Percentiles rank a stretch among this genome's conserved stretches.
These are phyloP conservation scores for Aspergillus transmontanensis DNA, from an alignment of 2,329 filamentous ascomycete species.

Conservation along the genomic window DNA sequence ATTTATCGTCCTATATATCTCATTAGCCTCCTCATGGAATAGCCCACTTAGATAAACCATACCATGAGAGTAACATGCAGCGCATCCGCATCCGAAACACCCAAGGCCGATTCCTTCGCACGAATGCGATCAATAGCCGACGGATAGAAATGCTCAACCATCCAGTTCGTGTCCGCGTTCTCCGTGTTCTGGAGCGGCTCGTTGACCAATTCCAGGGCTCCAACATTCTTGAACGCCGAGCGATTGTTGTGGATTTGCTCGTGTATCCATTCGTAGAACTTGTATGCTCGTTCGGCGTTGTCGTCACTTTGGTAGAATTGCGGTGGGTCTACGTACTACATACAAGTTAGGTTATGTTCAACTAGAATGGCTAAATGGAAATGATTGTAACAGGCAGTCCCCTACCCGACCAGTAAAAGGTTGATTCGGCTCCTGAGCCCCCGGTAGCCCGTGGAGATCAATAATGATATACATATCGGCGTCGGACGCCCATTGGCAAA, in stretches of 20 bases:
- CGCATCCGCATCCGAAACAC: background rate
- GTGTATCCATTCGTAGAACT: background rate
- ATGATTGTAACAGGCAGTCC: background rate
- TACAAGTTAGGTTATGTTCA: background rate
- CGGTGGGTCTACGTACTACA: background rate
- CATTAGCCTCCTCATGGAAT: background rate
- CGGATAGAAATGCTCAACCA: background rate
- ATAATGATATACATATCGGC: background rate
- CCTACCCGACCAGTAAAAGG: background rate
- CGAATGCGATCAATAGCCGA: background rate
- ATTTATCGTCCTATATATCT: background rate
- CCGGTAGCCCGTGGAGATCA: background rate
- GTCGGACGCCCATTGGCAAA: background rate
- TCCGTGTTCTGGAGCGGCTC: background rate
- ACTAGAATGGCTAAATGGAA: background rate
- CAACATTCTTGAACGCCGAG: background rate
- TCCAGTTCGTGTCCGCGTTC: background rate
- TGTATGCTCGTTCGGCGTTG: background rate
- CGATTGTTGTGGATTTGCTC: background rate
- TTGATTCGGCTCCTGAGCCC: background rate
- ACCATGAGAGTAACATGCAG: background rate
- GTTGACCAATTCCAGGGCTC: background rate
- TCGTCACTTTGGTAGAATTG: background rate
- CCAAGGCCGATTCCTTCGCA: background rate
- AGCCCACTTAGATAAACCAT: background rate